These are phyloP conservation scores for Hemileccinum impolitum DNA, from an alignment of 768 basidiomycete genomes.

Conservation along the genomic window DNA sequence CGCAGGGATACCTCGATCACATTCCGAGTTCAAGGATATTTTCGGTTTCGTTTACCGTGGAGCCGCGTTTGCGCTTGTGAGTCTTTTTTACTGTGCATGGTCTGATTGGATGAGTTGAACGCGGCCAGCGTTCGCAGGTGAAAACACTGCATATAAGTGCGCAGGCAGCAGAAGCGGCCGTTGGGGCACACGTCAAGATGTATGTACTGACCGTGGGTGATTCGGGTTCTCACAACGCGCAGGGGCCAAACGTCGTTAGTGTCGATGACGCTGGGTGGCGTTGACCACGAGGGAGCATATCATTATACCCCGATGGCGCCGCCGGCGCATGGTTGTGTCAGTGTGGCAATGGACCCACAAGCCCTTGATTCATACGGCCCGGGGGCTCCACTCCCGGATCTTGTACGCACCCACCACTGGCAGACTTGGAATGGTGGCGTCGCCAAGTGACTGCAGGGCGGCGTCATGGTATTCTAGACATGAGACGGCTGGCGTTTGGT, in stretches of 20 bases:
- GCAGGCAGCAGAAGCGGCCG: constrained; percentile 29
- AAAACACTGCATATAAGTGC: constrained; percentile 23
- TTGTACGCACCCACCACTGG: not conserved
- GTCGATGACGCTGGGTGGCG: constrained; percentile 9
- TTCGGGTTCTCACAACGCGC: not conserved
- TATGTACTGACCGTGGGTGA: constrained; percentile 24
- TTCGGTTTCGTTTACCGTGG: constrained; percentile 41
- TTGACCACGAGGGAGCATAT: not conserved
- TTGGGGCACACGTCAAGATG: constrained; percentile 36
- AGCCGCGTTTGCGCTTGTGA: constrained; percentile 38
- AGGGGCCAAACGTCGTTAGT: not conserved
- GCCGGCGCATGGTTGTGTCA: no score
- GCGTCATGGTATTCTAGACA: constrained; percentile 5
- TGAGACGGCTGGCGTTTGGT: not conserved
- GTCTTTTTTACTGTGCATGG: constrained; percentile 6
- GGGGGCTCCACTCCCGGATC: constrained; percentile 8
- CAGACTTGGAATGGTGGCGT: constrained; percentile 6
- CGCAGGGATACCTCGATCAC: constrained; percentile 33
- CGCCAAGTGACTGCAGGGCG: not conserved
- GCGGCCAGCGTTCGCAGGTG: constrained; percentile 29
- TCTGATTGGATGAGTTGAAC: not conserved
- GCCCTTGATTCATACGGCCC: not conserved
- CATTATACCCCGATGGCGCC: not conserved
- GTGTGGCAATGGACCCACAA: not conserved
- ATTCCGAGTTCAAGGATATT: constrained; percentile 40